A percentile compares a stretch with the other conserved stretches of the same genome.
Evolutionary conservation across 108 stramenopile species (phyloP).

Genomic region (Aurantiochytrium sp.): DNA sequence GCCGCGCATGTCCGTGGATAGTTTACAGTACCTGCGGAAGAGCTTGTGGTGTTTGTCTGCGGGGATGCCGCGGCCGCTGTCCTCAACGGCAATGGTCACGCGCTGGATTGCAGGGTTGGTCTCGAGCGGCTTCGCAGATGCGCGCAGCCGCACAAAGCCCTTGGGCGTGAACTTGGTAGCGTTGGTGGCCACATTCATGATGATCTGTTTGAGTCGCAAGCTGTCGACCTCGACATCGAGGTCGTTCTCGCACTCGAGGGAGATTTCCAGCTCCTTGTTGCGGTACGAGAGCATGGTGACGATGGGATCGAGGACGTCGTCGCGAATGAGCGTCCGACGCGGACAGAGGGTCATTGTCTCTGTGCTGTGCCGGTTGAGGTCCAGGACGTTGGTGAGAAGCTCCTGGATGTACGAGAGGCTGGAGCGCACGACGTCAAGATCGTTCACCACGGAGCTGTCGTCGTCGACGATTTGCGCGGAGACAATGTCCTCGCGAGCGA

Average conservation of each 20-base stretch:
- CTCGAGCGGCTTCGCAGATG: neutral
- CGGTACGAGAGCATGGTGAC: neutral
- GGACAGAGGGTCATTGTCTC: neutral
- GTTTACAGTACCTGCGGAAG: neutral
- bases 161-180: neutral
- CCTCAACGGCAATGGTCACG: neutral
- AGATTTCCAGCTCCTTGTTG: neutral
- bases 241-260: neutral
- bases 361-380: slow-evolving; percentile 2
- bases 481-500: neutral
- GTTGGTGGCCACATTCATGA: neutral
- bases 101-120: too few relatives aligned
- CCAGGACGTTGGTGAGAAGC: neutral
- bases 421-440: neutral
- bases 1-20: neutral
- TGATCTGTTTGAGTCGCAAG: neutral
- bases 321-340: neutral
- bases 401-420: neutral
- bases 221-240: neutral
- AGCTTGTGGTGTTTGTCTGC: neutral
- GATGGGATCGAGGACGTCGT: neutral
- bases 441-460: neutral
- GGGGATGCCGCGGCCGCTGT: neutral
- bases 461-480: neutral
- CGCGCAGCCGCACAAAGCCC: neutral